These are phyloP conservation scores for Carex arenaria DNA, from an alignment of 202 grass and related monocot genomes.

Conservation along the genomic window DNA sequence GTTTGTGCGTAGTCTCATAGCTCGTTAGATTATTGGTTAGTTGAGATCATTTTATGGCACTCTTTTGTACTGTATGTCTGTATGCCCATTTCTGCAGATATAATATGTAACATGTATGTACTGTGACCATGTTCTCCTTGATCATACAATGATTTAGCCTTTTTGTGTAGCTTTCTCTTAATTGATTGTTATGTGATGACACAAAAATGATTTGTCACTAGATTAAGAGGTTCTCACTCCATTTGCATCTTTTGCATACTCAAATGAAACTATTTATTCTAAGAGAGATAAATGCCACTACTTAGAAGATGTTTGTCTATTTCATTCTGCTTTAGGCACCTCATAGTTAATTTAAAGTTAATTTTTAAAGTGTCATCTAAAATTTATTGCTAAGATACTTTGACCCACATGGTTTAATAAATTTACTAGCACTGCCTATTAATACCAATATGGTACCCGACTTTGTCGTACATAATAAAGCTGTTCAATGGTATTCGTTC, in stretches of 20 bases:
- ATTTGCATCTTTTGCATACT: background rate
- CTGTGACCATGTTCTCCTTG: too few relatives aligned
- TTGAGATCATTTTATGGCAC: background rate
- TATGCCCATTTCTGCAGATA: background rate
- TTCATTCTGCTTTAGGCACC: background rate
- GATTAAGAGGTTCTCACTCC: background rate
- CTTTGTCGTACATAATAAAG: background rate
- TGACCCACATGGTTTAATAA: background rate
- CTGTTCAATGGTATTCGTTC: background rate
- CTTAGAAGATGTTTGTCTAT: background rate
- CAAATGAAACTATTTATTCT: background rate
- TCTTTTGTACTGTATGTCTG: background rate
- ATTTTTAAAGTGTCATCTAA: background rate
- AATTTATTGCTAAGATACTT: background rate
- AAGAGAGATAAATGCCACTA: background rate
- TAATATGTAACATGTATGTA: background rate
- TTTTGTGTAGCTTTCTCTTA: background rate
- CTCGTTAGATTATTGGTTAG: background rate
- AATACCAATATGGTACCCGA: background rate
- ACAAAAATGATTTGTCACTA: background rate
- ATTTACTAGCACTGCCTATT: background rate
- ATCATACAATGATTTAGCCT: background rate
- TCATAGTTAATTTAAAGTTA: background rate
- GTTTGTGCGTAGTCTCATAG: background rate
- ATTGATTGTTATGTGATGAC: background rate